These are phyloP conservation scores for Fusarium humuli DNA, from an alignment of 2,329 filamentous ascomycete species.

Conservation along the genomic window DNA sequence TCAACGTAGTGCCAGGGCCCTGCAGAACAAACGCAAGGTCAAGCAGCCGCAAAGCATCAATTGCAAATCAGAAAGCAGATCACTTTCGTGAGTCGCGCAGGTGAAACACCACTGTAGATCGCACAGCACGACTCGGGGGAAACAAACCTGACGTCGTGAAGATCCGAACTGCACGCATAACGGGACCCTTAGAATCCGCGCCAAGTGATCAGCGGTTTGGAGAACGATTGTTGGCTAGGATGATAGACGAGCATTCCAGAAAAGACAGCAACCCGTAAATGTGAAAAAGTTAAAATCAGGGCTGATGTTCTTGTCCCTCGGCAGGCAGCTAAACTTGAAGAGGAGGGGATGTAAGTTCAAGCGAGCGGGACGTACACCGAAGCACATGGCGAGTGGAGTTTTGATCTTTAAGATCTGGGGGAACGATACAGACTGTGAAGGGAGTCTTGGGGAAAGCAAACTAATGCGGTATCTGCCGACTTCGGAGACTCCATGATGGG, in stretches of 20 bases:
- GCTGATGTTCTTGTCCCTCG: constrained; percentile 6
- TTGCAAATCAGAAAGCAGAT: background rate
- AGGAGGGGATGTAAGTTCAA: constrained; percentile 17
- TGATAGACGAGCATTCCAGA: constrained; percentile 26
- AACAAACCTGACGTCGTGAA: constrained; percentile 24
- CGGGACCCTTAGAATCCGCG: constrained; percentile 25
- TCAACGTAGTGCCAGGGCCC: constrained; percentile 7
- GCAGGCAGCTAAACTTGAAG: background rate
- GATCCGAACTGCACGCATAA: background rate
- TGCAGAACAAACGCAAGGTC: background rate
- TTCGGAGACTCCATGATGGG: constrained; percentile 18
- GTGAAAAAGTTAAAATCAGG: constrained; percentile 7
- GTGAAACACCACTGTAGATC: constrained; percentile 30
- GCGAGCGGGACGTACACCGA: background rate
- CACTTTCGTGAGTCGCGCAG: constrained; percentile 11
- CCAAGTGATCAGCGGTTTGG: constrained; percentile 21
- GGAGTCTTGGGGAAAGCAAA: background rate
- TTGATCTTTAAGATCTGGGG: constrained; percentile 13
- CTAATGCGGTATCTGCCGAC: constrained; percentile 16
- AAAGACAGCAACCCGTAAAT: constrained; percentile 12
- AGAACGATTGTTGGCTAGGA: constrained; percentile 14
- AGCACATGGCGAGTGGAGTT: constrained; percentile 39
- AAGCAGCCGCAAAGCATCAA: background rate
- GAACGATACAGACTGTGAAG: background rate
- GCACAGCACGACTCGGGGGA: constrained; percentile 20